phyloP scores from a whole-genome alignment of 2,329 filamentous ascomycete genomes.

The Pleoardoris graminearum region DNA sequence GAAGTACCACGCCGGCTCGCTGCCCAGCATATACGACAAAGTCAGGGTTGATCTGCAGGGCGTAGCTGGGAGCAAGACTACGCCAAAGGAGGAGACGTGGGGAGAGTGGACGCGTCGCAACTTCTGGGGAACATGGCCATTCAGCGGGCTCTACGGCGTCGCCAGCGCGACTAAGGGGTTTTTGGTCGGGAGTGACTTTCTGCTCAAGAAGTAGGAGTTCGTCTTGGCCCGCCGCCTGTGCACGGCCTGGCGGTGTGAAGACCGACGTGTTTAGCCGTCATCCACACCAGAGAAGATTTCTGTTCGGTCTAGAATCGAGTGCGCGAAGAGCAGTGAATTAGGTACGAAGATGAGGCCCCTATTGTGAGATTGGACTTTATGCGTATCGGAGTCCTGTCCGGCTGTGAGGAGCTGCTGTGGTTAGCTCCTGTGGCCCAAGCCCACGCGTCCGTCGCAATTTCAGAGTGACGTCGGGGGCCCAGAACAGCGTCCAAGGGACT shows the following conservation, averaged over 20 bases:
- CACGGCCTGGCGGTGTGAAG: slow-evolving; percentile 1
- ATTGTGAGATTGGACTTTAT: not conserved
- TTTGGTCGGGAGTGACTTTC: slow-evolving; percentile 37
- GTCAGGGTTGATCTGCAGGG: slow-evolving; percentile 51
- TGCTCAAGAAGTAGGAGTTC: slow-evolving; percentile 30
- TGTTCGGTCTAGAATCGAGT: not conserved
- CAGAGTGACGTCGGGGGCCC: slow-evolving; percentile 1
- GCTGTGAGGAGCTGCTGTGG: too few species aligned
- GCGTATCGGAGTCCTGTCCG: not conserved
- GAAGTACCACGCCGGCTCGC: slow-evolving; percentile 64
- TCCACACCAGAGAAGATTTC: not conserved
- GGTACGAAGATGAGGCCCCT: not conserved
- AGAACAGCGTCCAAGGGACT: not conserved
- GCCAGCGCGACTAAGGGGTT: slow-evolving; percentile 41
- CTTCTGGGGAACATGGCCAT: slow-evolving; percentile 43
- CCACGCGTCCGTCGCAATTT: not conserved
- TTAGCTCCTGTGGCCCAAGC: slow-evolving; percentile 1
- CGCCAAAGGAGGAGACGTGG: slow-evolving; percentile 27
- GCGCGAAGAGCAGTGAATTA: not conserved
- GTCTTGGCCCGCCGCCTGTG: not conserved
- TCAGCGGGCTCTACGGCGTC: slow-evolving; percentile 47
- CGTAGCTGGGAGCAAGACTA: slow-evolving; percentile 23
- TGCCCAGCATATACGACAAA: slow-evolving; percentile 75
- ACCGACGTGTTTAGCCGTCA: slow-evolving; percentile 3
- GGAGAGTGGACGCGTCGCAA: slow-evolving; percentile 26